These are phyloP conservation scores for Fusarium sp. DNA, from an alignment of 2,329 filamentous ascomycete genomes.

Conservation along the genomic window DNA sequence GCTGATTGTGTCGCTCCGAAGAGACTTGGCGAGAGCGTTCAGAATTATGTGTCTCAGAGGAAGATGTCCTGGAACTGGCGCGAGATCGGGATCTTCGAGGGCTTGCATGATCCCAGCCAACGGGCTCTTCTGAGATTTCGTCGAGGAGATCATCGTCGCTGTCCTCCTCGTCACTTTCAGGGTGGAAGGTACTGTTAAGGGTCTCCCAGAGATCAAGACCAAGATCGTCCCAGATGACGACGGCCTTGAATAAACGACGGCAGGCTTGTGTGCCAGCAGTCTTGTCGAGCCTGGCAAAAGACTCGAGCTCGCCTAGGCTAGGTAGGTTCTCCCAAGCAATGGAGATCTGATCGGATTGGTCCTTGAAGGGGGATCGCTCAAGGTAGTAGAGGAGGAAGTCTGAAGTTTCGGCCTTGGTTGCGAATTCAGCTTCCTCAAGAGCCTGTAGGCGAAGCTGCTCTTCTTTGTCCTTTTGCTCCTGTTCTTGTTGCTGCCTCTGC, in stretches of 20 bases:
- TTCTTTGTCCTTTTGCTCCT: conserved; percentile 35
- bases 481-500: conserved; percentile 39
- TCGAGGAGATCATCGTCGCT: conserved; percentile 30
- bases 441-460: conserved; percentile 39
- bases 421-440: conserved; percentile 45
- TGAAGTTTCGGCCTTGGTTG: conserved; percentile 46
- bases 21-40: conserved; percentile 32
- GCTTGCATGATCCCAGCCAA: conserved; percentile 23
- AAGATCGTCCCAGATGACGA: conserved; percentile 53
- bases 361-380: conserved; percentile 42
- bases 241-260: conserved; percentile 51
- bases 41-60: conserved; percentile 25
- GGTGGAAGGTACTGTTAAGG: conserved; percentile 33
- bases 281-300: conserved; percentile 48
- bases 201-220: conserved; percentile 50
- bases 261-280: conserved; percentile 51
- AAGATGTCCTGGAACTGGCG: conserved; percentile 30
- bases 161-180: conserved; percentile 9
- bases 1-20: conserved; percentile 25
- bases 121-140: conserved; percentile 27
- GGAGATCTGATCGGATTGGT: conserved; percentile 48
- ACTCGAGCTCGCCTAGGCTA: conserved; percentile 48
- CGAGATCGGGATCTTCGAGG: conserved; percentile 24
- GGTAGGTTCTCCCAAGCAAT: conserved; percentile 50
- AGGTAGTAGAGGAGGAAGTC: conserved; percentile 49